phyloP scores from a whole-genome alignment of 495 filamentous ascomycete genomes.

The Choiromyces venosus region DNA sequence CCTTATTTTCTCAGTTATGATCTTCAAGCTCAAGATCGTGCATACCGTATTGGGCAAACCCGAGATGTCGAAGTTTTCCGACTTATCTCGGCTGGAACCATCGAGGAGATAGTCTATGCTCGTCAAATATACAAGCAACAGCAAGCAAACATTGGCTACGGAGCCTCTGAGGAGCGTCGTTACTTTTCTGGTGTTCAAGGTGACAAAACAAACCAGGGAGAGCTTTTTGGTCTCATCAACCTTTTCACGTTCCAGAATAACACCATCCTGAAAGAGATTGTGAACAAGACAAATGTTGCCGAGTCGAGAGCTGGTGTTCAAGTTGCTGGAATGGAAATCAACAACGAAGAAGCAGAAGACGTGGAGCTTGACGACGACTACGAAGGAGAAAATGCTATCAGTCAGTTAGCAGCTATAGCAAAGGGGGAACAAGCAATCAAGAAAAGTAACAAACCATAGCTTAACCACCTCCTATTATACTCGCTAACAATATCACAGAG shows the following conservation, averaged over 20 bases:
- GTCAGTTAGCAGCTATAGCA: constrained; percentile 67
- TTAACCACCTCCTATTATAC: background rate
- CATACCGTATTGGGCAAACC: constrained; percentile 89
- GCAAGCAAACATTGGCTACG: constrained; percentile 96
- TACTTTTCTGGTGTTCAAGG: constrained; percentile 96
- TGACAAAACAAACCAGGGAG: constrained; percentile 69
- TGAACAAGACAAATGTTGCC: constrained; percentile 96
- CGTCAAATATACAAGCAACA: constrained; percentile 99
- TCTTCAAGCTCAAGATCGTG: constrained; percentile 91
- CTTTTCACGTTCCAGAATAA: constrained; percentile 79
- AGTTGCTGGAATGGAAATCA: constrained; percentile 66
- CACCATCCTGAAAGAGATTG: constrained; percentile 79
- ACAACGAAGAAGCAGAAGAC: constrained; percentile 55
- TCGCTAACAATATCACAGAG: constrained; percentile 15
- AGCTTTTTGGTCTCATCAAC: constrained; percentile 87
- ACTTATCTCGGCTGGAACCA: constrained; percentile 84
- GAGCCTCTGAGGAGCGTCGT: constrained; percentile 79
- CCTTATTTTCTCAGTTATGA: constrained; percentile 52
- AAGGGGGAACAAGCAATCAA: constrained; percentile 49
- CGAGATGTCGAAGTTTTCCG: constrained; percentile 95
- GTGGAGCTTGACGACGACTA: constrained; percentile 49
- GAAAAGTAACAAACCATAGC: constrained; percentile 31
- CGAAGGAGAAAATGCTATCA: constrained; percentile 63
- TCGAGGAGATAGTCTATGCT: constrained; percentile 96
- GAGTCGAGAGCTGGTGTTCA: constrained; percentile 82